phyloP scores from a whole-genome alignment of 2,329 filamentous ascomycete genomes.

The Zasmidium citrigriseum region DNA sequence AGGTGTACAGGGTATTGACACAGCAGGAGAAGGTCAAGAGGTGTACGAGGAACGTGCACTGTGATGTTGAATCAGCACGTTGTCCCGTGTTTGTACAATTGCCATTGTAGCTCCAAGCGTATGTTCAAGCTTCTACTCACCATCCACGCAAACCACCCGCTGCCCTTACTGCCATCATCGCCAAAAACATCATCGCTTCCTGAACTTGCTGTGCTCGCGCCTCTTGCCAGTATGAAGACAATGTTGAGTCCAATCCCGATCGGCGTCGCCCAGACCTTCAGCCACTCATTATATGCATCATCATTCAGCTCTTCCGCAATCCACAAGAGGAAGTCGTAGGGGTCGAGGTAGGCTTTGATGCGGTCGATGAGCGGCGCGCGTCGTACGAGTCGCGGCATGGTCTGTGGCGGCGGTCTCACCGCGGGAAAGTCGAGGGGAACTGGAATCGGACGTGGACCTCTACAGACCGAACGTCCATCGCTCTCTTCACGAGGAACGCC shows the following conservation, averaged over 20 bases:
- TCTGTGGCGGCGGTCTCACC: background rate
- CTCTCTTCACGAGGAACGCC: background rate
- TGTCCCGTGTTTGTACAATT: no score
- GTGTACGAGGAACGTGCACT: constrained; percentile 66
- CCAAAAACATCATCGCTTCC: constrained; percentile 78
- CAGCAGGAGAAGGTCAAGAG: constrained; percentile 66
- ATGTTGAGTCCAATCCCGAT: constrained; percentile 78
- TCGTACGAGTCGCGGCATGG: constrained; percentile 79
- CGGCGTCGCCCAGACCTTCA: constrained; percentile 71
- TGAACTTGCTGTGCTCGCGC: constrained; percentile 50
- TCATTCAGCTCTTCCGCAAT: constrained; percentile 90
- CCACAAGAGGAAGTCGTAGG: constrained; percentile 87
- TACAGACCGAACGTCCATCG: background rate
- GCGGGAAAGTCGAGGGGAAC: background rate
- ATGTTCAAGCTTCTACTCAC: constrained; percentile 49
- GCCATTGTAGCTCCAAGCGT: no score
- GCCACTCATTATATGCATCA: constrained; percentile 80
- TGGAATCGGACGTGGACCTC: background rate
- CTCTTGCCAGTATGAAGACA: constrained; percentile 76
- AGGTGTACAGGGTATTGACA: constrained; percentile 78
- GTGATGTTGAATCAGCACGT: constrained; percentile 16
- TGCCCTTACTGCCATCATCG: constrained; percentile 46
- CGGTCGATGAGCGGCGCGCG: constrained; percentile 77
- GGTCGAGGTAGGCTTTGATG: constrained; percentile 77
- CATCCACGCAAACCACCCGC: constrained; percentile 68